These are phyloP conservation scores for Wickerhamiella kurtzmanii DNA, from an alignment of 805 yeast species.

Conservation along the genomic window DNA sequence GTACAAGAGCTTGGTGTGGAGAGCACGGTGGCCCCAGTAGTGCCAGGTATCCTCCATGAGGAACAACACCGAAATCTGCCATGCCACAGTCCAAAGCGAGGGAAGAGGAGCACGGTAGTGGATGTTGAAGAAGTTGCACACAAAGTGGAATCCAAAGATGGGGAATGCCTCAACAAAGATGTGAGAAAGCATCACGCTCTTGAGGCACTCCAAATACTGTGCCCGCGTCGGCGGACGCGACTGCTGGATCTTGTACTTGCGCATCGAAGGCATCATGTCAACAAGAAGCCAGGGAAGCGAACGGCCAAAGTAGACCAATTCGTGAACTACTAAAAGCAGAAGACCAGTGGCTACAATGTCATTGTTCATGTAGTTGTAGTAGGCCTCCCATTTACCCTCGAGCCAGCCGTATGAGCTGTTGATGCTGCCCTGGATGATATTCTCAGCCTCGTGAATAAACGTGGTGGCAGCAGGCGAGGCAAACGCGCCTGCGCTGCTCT, in stretches of 20 bases:
- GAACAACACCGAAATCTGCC: slow-evolving; percentile 67
- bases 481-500: not conserved
- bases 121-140: slow-evolving; percentile 72
- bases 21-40: slow-evolving; percentile 84
- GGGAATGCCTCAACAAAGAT: slow-evolving; percentile 90
- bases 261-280: slow-evolving; percentile 75
- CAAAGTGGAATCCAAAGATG: slow-evolving; percentile 93
- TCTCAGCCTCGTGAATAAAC: not conserved
- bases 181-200: slow-evolving; percentile 73
- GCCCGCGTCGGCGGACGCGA: slow-evolving; percentile 61
- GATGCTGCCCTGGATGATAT: slow-evolving; percentile 16
- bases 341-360: slow-evolving; percentile 88
- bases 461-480: not conserved
- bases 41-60: slow-evolving; percentile 92
- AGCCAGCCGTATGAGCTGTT: slow-evolving; percentile 19
- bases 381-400: slow-evolving; percentile 79
- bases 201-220: slow-evolving; percentile 90
- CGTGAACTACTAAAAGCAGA: slow-evolving; percentile 71
- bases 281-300: slow-evolving; percentile 85
- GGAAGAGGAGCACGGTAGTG: slow-evolving; percentile 80
- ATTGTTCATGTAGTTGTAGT: slow-evolving; percentile 72
- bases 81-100: slow-evolving; percentile 37
- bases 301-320: slow-evolving; percentile 79
- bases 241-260: slow-evolving; percentile 79
- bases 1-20: slow-evolving; percentile 75